Evolutionary conservation across 208 protist genomes (phyloP).

Genomic region (Leishmania tropica): DNA sequence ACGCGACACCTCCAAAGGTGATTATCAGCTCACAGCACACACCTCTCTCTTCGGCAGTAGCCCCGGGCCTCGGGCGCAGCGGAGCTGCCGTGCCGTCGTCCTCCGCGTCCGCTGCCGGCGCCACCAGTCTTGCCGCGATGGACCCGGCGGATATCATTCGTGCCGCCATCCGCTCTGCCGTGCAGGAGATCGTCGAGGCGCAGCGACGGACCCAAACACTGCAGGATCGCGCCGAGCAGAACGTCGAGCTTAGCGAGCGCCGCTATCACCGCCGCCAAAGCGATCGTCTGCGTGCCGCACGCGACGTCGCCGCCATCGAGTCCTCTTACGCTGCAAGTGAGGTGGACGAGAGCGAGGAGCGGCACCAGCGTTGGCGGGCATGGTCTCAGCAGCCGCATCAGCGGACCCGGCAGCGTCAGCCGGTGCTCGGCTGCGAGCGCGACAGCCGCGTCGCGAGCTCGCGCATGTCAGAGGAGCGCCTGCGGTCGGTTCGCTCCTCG

Average conservation of each 20-base stretch:
- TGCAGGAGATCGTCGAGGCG: slow-evolving; percentile 60
- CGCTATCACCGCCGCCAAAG: slow-evolving; percentile 35
- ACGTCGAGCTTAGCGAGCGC: slow-evolving; percentile 35
- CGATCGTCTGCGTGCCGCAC: slow-evolving; percentile 34
- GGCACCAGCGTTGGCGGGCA: neutral
- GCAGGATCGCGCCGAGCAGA: slow-evolving; percentile 37
- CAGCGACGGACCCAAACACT: slow-evolving; percentile 38
- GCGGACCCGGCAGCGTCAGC: neutral
- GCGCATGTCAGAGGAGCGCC: neutral
- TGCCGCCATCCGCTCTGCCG: slow-evolving; percentile 66
- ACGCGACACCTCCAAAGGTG: slow-evolving; percentile 18
- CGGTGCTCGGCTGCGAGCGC: neutral
- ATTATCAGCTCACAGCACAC: slow-evolving; percentile 12
- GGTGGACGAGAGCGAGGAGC: neutral
- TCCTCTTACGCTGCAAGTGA: slow-evolving; percentile 26
- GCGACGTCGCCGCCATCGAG: slow-evolving; percentile 30
- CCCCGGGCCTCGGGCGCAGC: neutral
- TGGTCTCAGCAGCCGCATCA: neutral
- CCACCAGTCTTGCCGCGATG: slow-evolving; percentile 7
- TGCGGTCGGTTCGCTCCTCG: slow-evolving; percentile 1
- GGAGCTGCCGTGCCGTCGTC: slow-evolving; percentile 7
- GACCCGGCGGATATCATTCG: slow-evolving; percentile 43
- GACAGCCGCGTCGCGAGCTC: neutral
- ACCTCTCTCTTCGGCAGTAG: neutral
- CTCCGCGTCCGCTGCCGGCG: slow-evolving; percentile 2